Evolutionary conservation across 257 asterid genomes (phyloP).

Genomic region (Salvia rosmarinus): DNA sequence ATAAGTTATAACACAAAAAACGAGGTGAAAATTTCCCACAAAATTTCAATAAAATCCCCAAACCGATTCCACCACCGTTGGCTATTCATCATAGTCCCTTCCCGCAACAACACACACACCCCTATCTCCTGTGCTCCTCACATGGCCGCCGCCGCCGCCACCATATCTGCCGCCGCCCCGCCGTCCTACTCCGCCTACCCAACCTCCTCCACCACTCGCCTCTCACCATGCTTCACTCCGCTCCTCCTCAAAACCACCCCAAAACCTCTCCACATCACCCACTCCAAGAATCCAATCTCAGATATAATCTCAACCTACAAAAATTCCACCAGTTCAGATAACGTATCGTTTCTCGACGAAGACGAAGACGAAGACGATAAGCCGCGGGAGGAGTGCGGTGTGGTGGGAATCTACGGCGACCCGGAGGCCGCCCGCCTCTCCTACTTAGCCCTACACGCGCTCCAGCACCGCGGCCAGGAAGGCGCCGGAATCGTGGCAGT

Average conservation of each 20-base stretch:
- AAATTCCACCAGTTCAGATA: background rate
- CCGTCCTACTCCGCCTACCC: conserved; percentile 23
- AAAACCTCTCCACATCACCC: conserved; percentile 43
- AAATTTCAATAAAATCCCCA: conserved; percentile 25
- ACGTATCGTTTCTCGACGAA: conserved; percentile 8
- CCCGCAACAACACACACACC: background rate
- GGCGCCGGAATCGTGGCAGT: conserved; percentile 93
- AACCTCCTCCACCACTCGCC: conserved; percentile 45
- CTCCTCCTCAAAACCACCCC: conserved; percentile 35
- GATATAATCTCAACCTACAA: conserved; percentile 40
- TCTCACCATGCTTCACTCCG: conserved; percentile 26
- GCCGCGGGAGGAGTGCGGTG: conserved; percentile 94
- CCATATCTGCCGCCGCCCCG: conserved; percentile 44
- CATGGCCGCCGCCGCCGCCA: conserved; percentile 44
- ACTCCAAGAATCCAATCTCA: conserved; percentile 57
- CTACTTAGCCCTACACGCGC: conserved; percentile 85
- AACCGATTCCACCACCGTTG: conserved; percentile 48
- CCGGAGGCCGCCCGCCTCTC: conserved; percentile 86
- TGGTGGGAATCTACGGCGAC: conserved; percentile 91
- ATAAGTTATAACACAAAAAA: background rate
- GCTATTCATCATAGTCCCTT: conserved; percentile 50
- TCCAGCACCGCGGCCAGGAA: conserved; percentile 95
- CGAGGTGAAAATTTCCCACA: background rate
- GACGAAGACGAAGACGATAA: conserved; percentile 65
- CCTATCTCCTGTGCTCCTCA: conserved; percentile 5